phyloP scores from a whole-genome alignment of 2,329 filamentous ascomycete genomes.

The Plenodomus biglobosus region DNA sequence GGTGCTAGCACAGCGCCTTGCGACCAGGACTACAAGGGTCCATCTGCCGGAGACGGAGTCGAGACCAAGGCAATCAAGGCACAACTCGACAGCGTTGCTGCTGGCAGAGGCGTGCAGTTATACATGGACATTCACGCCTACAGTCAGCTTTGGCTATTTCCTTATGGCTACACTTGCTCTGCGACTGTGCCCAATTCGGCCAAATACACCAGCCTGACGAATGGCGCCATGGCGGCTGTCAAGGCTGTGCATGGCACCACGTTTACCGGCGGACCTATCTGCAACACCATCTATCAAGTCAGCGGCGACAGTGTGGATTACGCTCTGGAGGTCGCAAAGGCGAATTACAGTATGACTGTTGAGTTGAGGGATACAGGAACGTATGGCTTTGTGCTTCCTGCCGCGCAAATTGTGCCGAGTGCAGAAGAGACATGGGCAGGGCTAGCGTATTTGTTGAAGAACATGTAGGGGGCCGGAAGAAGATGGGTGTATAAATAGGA shows the following conservation, averaged over 20 bases:
- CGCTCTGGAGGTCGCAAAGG: conserved; percentile 45
- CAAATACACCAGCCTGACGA: conserved; percentile 54
- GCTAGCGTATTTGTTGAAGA: conserved; percentile 36
- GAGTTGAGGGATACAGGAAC: conserved; percentile 54
- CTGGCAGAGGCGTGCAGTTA: conserved; percentile 56
- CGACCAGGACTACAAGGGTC: conserved; percentile 42
- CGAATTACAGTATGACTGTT: conserved; percentile 52
- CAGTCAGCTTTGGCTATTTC: conserved; percentile 50
- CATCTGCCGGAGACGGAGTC: conserved; percentile 37
- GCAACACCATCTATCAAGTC: conserved; percentile 63
- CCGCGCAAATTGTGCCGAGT: conserved; percentile 52
- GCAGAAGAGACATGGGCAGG: conserved; percentile 53
- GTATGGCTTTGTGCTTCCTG: conserved; percentile 54
- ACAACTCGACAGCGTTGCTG: conserved; percentile 50
- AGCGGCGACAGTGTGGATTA: conserved; percentile 52
- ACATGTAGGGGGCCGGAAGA: conserved; percentile 21
- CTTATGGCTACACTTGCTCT: conserved; percentile 63
- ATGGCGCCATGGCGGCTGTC: conserved; percentile 56
- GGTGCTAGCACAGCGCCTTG: conserved; percentile 43
- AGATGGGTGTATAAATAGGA: neutral
- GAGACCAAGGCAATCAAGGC: conserved; percentile 49
- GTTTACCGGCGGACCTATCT: conserved; percentile 53
- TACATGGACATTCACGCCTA: conserved; percentile 69
- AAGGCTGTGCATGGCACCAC: conserved; percentile 55
- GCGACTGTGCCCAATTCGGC: conserved; percentile 51